Percentiles rank a stretch among this genome's conserved stretches.
phyloP scores from a whole-genome alignment of 225 moss, liverwort and hornwort genomes.

The Marchantia polymorpha region DNA sequence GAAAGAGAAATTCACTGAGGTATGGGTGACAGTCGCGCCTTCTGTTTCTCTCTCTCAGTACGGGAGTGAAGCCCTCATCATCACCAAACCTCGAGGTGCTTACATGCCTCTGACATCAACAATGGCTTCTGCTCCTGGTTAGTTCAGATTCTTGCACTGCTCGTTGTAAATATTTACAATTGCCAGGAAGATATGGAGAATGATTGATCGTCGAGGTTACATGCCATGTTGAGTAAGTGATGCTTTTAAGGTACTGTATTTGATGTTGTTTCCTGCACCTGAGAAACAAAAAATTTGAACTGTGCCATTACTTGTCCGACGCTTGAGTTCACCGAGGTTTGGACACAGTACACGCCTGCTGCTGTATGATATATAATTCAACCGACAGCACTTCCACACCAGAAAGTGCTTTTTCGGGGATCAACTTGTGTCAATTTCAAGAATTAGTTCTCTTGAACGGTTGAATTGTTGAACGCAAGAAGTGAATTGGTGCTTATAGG shows the following conservation, averaged over 20 bases:
- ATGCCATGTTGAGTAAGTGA: background rate
- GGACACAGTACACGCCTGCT: background rate
- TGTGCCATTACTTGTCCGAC: background rate
- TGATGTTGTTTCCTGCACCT: background rate
- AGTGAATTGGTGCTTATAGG: no score
- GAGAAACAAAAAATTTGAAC: no score
- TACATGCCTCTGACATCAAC: conserved; percentile 11
- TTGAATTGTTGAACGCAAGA: no score
- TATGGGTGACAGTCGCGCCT: conserved; percentile 19
- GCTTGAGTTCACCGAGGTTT: background rate
- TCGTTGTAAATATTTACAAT: background rate
- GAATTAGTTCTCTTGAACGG: no score
- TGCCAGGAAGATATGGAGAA: background rate
- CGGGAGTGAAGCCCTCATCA: conserved; percentile 16
- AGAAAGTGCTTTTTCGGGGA: background rate
- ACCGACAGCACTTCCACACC: background rate
- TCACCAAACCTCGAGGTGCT: conserved; percentile 12
- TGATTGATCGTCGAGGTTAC: background rate
- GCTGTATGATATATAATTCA: no score
- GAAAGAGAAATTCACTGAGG: conserved; percentile 9
- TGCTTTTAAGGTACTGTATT: background rate
- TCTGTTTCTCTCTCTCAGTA: conserved; percentile 20
- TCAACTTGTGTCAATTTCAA: background rate
- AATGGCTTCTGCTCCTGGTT: conserved; percentile 11
- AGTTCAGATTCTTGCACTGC: background rate